Evolutionary conservation across 345 rosid species (phyloP).

Genomic region (Barbarea vulgaris): DNA sequence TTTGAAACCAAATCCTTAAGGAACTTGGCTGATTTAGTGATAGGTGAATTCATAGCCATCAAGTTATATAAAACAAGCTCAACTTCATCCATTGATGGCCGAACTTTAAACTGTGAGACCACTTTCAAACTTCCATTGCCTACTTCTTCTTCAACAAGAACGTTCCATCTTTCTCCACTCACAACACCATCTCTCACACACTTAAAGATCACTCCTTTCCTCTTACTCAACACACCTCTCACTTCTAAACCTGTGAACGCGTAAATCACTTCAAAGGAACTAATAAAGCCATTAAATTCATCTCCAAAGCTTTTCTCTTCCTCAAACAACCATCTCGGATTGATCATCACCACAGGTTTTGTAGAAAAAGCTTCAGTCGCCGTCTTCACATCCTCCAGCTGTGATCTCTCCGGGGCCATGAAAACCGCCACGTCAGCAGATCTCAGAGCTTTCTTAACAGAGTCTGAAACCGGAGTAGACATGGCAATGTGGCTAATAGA

Average conservation of each 20-base stretch:
- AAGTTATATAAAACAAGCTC: conserved; percentile 77
- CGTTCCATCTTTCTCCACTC: conserved; percentile 77
- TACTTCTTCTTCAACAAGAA: conserved; percentile 81
- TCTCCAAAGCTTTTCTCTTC: conserved; percentile 64
- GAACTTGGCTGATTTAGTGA: conserved; percentile 82
- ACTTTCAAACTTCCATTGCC: conserved; percentile 63
- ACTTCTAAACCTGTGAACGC: conserved; percentile 82
- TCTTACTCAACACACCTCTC: conserved; percentile 65
- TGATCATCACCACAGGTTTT: conserved; percentile 77
- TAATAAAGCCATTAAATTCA: conserved; percentile 43
- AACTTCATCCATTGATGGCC: conserved; percentile 78
- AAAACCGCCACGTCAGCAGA: conserved; percentile 68
- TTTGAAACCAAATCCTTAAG: conserved; percentile 66
- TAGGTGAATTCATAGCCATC: conserved; percentile 88
- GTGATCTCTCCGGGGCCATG: conserved; percentile 64
- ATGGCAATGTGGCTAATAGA: conserved; percentile 49
- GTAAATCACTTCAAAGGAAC: conserved; percentile 77
- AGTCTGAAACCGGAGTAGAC: conserved; percentile 31
- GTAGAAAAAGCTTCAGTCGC: conserved; percentile 50
- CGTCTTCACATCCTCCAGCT: conserved; percentile 43
- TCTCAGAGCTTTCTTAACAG: conserved; percentile 33
- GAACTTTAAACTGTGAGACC: conserved; percentile 63
- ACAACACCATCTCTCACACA: conserved; percentile 80
- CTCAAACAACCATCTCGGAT: conserved; percentile 73
- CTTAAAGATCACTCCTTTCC: conserved; percentile 72